These are phyloP conservation scores for Tolypocladium ophioglossoides DNA, from an alignment of 2,329 filamentous ascomycete genomes.

Conservation along the genomic window DNA sequence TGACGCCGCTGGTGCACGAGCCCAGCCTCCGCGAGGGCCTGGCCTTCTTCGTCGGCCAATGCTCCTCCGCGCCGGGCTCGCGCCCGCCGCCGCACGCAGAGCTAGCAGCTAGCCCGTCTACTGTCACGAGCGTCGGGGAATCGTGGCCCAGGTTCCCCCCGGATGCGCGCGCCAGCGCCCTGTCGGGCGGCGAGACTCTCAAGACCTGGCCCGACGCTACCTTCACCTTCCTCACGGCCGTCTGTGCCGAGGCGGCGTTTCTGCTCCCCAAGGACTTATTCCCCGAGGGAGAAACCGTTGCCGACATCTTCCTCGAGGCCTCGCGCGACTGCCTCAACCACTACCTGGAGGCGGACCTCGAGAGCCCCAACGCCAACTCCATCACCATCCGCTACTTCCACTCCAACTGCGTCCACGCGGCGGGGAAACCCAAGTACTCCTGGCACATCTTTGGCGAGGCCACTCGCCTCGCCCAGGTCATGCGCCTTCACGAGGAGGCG, in stretches of 20 bases:
- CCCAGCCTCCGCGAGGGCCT: slow-evolving; percentile 25
- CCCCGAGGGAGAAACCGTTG: slow-evolving; percentile 24
- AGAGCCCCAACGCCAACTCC: slow-evolving; percentile 29
- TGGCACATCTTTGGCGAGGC: slow-evolving; percentile 36
- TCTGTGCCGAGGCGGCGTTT: slow-evolving; percentile 30
- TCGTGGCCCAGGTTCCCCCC: slow-evolving; percentile 1
- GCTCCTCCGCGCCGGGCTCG: not conserved
- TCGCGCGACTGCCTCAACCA: slow-evolving; percentile 26
- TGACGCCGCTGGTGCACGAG: slow-evolving; percentile 31
- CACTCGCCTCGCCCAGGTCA: slow-evolving; percentile 28
- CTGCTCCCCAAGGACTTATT: slow-evolving; percentile 28
- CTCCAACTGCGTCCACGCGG: slow-evolving; percentile 32
- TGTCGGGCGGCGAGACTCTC: not conserved
- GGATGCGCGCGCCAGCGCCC: not conserved
- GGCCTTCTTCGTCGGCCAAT: slow-evolving; percentile 17
- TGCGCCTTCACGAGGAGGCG: slow-evolving; percentile 30
- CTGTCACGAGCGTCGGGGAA: not conserved
- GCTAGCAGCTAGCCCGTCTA: not conserved
- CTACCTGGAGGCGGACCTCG: slow-evolving; percentile 30
- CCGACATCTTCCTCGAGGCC: slow-evolving; percentile 26
- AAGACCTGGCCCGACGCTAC: slow-evolving; percentile 23
- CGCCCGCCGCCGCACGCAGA: not conserved
- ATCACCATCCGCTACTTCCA: slow-evolving; percentile 33
- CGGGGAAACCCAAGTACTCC: slow-evolving; percentile 30
- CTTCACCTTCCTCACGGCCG: slow-evolving; percentile 31